These are phyloP conservation scores for Penicillium pulvis DNA, from an alignment of 495 filamentous ascomycete genomes.

Conservation along the genomic window DNA sequence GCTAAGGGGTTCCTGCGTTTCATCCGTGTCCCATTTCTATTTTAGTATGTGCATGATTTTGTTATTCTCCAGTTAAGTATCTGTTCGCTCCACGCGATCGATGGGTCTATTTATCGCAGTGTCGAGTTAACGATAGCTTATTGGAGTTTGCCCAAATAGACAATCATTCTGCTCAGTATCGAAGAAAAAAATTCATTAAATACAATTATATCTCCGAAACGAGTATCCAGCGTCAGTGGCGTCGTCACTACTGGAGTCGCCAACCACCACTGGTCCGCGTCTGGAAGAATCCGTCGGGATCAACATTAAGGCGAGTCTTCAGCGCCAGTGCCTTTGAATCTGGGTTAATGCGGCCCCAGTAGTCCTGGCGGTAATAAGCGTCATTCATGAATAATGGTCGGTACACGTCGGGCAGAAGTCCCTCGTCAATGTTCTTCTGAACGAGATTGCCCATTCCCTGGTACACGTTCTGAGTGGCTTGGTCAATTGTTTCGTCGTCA, in stretches of 20 bases:
- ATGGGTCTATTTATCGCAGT: neutral
- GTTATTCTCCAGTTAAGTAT: too few species aligned
- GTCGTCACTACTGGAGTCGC: slow-evolving; percentile 8
- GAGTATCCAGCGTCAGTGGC: neutral
- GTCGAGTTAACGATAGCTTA: neutral
- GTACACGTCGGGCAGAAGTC: slow-evolving; percentile 52
- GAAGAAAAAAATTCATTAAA: neutral
- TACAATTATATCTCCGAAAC: neutral
- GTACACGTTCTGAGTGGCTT: slow-evolving; percentile 48
- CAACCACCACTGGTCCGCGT: slow-evolving; percentile 58
- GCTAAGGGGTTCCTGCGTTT: slow-evolving; percentile 18
- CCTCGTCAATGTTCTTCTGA: slow-evolving; percentile 41
- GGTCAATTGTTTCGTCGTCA: slow-evolving; percentile 50
- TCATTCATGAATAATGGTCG: slow-evolving; percentile 65
- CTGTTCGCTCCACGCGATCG: neutral
- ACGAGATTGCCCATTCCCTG: slow-evolving; percentile 34
- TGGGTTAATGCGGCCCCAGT: slow-evolving; percentile 55
- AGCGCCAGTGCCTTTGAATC: slow-evolving; percentile 47
- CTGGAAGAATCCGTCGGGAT: slow-evolving; percentile 60
- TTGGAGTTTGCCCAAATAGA: neutral
- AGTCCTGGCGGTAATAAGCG: slow-evolving; percentile 58
- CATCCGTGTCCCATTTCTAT: slow-evolving; percentile 6
- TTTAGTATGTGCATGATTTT: neutral
- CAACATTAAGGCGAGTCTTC: slow-evolving; percentile 46
- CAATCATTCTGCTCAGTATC: too few species aligned